A percentile compares a stretch with the other conserved stretches of the same genome.
These are phyloP conservation scores for Durusdinium trenchii DNA, from an alignment of 73 alveolate species.

Conservation along the genomic window DNA sequence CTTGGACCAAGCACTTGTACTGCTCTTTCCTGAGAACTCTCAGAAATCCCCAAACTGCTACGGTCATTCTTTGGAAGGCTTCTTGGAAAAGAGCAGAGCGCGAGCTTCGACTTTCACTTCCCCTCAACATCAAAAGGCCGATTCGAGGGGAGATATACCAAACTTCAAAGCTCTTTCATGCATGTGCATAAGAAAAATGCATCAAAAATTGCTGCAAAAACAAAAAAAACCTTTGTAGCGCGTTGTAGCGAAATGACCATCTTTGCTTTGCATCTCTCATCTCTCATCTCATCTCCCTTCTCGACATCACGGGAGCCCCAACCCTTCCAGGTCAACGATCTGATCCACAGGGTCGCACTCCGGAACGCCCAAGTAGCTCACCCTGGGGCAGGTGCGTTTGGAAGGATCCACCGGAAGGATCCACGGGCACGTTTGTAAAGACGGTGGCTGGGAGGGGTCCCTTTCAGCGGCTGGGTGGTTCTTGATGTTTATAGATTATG, in stretches of 20 bases:
- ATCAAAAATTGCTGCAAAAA: background rate
- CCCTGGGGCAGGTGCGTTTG: conserved; percentile 12
- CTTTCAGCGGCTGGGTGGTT: too few species aligned
- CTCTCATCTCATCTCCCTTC: background rate
- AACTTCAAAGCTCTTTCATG: background rate
- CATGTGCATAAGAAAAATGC: background rate
- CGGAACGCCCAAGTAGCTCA: conserved; percentile 82
- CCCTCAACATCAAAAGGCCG: too few species aligned
- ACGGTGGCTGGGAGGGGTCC: too few species aligned
- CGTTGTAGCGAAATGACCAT: background rate
- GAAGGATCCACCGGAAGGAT: too few species aligned
- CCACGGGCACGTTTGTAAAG: too few species aligned
- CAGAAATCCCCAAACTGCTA: background rate
- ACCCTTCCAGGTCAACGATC: conserved; percentile 66
- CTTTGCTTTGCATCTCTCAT: background rate
- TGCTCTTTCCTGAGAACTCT: conserved; percentile 16
- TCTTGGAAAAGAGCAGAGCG: background rate
- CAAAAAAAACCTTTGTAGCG: background rate
- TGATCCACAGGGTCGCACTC: conserved; percentile 68
- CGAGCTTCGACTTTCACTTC: background rate
- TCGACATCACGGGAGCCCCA: background rate
- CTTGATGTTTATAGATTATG: too few species aligned
- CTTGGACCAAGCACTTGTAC: conserved; percentile 56
- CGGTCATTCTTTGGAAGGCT: background rate
- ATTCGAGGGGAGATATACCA: background rate